These are phyloP conservation scores for Aspergillus aculeatinus DNA, from an alignment of 2,329 filamentous ascomycete genomes.

Conservation along the genomic window DNA sequence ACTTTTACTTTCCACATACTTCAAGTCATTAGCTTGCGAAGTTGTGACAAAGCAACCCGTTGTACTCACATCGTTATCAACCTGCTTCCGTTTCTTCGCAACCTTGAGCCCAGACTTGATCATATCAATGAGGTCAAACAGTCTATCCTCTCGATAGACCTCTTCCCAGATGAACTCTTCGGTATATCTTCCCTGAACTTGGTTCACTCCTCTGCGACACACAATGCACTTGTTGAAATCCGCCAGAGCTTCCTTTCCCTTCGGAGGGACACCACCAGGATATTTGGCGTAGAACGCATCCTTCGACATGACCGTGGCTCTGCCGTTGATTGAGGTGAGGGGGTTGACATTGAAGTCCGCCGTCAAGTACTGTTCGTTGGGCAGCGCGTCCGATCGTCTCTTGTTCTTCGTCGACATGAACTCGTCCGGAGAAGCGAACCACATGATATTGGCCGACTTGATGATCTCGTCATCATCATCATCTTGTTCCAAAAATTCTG, in stretches of 20 bases:
- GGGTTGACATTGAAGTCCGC: slow-evolving; percentile 84
- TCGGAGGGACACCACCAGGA: slow-evolving; percentile 72
- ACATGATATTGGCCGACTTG: slow-evolving; percentile 87
- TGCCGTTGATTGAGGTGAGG: slow-evolving; percentile 85
- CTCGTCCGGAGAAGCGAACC: slow-evolving; percentile 83
- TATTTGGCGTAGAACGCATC: slow-evolving; percentile 66
- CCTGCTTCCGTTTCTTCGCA: slow-evolving; percentile 57
- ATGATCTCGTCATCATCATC: slow-evolving; percentile 55
- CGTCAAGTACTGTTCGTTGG: slow-evolving; percentile 91
- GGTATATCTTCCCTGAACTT: slow-evolving; percentile 84
- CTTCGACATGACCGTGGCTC: slow-evolving; percentile 74
- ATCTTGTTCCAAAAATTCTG: slow-evolving; percentile 73
- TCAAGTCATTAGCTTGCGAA: slow-evolving; percentile 5
- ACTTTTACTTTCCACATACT: slow-evolving; percentile 43
- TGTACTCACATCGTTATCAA: slow-evolving; percentile 39
- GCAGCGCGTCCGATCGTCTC: slow-evolving; percentile 76
- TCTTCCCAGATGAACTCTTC: slow-evolving; percentile 92
- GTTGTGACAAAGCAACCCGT: neutral
- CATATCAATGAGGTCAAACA: slow-evolving; percentile 64
- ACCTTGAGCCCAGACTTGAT: slow-evolving; percentile 66
- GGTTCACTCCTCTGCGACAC: slow-evolving; percentile 85
- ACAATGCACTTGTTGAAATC: slow-evolving; percentile 85
- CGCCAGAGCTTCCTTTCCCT: slow-evolving; percentile 57
- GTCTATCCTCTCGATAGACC: slow-evolving; percentile 66
- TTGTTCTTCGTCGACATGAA: slow-evolving; percentile 82